Evolutionary conservation across 2,329 filamentous ascomycete species (phyloP).

Genomic region (Fusarium sp.): DNA sequence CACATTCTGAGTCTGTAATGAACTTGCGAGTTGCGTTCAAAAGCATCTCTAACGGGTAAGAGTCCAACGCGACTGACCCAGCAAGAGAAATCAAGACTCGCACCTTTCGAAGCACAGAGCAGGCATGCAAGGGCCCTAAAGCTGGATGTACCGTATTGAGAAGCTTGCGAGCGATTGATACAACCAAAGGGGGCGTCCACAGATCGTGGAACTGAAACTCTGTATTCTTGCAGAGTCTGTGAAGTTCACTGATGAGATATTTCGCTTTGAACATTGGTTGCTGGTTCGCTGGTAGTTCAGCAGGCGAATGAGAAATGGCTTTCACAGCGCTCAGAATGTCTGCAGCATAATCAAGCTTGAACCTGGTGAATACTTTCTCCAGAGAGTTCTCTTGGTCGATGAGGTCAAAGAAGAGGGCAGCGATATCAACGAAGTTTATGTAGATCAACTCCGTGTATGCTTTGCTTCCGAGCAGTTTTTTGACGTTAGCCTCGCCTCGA

Average conservation of each 20-base stretch:
- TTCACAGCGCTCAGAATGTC: conserved; percentile 78
- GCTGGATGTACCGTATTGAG: conserved; percentile 85
- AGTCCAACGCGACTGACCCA: conserved; percentile 76
- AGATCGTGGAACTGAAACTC: conserved; percentile 73
- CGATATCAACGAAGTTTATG: conserved; percentile 79
- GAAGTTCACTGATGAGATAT: conserved; percentile 79
- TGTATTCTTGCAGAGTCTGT: conserved; percentile 80
- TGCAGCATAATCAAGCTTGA: conserved; percentile 70
- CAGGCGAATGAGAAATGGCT: conserved; percentile 72
- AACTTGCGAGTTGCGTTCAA: conserved; percentile 84
- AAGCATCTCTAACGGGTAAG: conserved; percentile 91
- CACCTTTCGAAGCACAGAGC: conserved; percentile 87
- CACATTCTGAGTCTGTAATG: conserved; percentile 85
- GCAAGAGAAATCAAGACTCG: conserved; percentile 84
- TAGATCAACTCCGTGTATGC: conserved; percentile 73
- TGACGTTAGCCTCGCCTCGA: conserved; percentile 75
- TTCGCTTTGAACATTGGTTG: conserved; percentile 88
- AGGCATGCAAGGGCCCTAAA: conserved; percentile 87
- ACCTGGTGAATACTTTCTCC: conserved; percentile 74
- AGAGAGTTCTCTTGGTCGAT: conserved; percentile 82
- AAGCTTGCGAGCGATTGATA: conserved; percentile 80
- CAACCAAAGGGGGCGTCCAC: conserved; percentile 82
- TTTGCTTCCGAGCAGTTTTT: conserved; percentile 76
- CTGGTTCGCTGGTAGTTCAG: conserved; percentile 78
- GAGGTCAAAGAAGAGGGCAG: conserved; percentile 80